Conservation (phyloP, 2,329 filamentous ascomycete genomes). For the Calonectria crousiana region DNA sequence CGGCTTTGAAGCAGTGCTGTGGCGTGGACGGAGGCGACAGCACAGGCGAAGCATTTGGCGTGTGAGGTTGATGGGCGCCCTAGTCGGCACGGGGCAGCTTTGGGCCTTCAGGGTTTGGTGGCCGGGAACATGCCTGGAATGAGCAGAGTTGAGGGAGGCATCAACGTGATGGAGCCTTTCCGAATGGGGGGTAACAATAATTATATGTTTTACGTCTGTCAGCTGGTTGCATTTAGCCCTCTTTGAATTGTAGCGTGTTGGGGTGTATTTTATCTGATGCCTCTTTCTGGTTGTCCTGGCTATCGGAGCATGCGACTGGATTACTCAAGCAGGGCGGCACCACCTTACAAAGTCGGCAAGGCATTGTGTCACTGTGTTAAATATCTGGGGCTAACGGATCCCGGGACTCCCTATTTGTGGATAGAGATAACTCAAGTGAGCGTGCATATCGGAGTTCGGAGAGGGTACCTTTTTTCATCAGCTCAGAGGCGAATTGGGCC, state of each 20-base stretch:
- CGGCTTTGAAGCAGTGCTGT: constrained; percentile 12
- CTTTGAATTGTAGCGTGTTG: not conserved
- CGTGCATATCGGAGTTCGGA: not conserved
- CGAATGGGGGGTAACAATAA: not conserved
- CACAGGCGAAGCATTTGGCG: constrained; percentile 2
- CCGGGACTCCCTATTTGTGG: constrained; percentile 5
- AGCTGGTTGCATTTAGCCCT: not conserved
- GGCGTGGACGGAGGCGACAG: not conserved
- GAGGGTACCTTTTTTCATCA: not conserved
- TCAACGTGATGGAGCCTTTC: not conserved
- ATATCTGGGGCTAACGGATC: not conserved
- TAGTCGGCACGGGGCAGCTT: not conserved
- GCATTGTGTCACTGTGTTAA: constrained; percentile 6
- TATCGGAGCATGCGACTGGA: not conserved
- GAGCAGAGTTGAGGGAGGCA: not conserved
- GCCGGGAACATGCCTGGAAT: not conserved
- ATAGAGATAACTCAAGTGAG: constrained; percentile 11
- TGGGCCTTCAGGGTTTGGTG: not conserved
- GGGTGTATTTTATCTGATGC: not conserved
- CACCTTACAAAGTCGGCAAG: not conserved
- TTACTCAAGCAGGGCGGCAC: not conserved
- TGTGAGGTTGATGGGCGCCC: constrained; percentile 16
- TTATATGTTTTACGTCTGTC: not conserved
- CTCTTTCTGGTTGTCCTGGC: not conserved
- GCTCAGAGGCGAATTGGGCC: not conserved